Evolutionary conservation across 495 filamentous ascomycete species (phyloP), one percentile per base, ranked within the genome.

Genomic region (Xylaria curta): DNA sequence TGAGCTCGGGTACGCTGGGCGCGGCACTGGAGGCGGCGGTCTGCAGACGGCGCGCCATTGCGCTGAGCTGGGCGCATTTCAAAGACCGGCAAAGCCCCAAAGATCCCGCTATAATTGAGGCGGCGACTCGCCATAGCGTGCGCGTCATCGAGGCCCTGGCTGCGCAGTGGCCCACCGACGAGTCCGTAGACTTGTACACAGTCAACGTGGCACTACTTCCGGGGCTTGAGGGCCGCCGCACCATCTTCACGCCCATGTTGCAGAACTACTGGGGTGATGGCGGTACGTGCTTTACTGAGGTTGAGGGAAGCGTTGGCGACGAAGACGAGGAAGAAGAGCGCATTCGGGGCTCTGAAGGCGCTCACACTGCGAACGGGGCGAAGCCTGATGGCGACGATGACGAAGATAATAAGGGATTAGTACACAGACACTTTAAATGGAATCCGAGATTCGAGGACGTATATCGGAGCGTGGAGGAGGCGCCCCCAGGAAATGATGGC

Each of bases 371-470:
- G 24, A 40, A 71, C 24, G 62, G 58, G 1, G 21, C 38, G 75
- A 46, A 70, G 69, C 69, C 77, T 68, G 56, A 76, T 66, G 64
- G 33, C 19, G 31, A 36, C 61, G 61, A 75, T 66, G 66, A 74
- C 69, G 71, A 68, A 21, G 69, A 56, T 49, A 72, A 74, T 64
- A 77, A 75, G 17, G 76, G 82, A 74, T 81, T 91, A 85, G 84
- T 82, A 69, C 92, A 95, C 79, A 94, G 92, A 79, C 93, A 97
- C 80, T 99, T 98, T 83, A 93, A 93, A 81, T 99, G 96, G 96
- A 88, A 92, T 68, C 96, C 96, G 1, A 89, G 89, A 68, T 96
- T 97, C 80, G 83, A 87, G 24, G 94, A 97, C 83, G 92, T 99
- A 2, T 91, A 92, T 79, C 87, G 89, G 72, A 94, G 91, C 65